Percentiles rank a stretch among this genome's conserved stretches.
Evolutionary conservation across 2,329 filamentous ascomycete species (phyloP).

Genomic region (Ophiostoma pallidulum): DNA sequence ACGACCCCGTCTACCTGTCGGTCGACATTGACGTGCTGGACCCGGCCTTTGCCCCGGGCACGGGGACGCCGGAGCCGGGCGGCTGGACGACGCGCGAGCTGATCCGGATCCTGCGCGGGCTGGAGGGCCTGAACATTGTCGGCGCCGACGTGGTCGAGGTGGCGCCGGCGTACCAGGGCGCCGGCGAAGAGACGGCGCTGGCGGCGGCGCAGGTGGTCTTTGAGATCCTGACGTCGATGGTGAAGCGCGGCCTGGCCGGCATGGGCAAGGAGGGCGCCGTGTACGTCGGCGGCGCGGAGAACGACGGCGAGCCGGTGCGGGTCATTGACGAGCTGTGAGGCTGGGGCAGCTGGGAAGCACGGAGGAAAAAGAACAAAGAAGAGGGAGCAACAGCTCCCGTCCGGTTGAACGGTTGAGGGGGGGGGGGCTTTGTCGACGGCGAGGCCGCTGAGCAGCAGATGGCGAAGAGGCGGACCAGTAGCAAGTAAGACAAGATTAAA

Average conservation of each 20-base stretch:
- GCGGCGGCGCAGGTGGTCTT: slow-evolving; percentile 77
- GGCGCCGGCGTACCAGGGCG: slow-evolving; percentile 72
- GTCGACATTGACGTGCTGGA: slow-evolving; percentile 30
- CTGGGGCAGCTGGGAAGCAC: not conserved
- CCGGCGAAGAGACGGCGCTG: slow-evolving; percentile 70
- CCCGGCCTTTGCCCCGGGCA: slow-evolving; percentile 34
- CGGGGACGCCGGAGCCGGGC: slow-evolving; percentile 81
- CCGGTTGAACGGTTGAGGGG: too few relatives aligned
- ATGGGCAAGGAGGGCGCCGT: slow-evolving; percentile 25
- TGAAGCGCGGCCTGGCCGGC: slow-evolving; percentile 32
- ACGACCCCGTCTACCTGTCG: slow-evolving; percentile 52
- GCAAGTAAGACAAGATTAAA: too few relatives aligned
- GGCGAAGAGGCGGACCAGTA: not conserved
- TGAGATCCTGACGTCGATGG: slow-evolving; percentile 73
- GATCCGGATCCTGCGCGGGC: slow-evolving; percentile 69
- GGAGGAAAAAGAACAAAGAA: not conserved
- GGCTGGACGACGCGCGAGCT: slow-evolving; percentile 87
- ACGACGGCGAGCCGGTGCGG: slow-evolving; percentile 7
- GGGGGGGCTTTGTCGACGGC: too few relatives aligned
- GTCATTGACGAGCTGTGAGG: slow-evolving; percentile 25
- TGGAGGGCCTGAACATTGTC: slow-evolving; percentile 76
- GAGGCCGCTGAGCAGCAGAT: too few relatives aligned
- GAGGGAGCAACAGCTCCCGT: too few relatives aligned
- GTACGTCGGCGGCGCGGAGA: not conserved
- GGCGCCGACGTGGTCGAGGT: slow-evolving; percentile 90